A percentile compares a stretch with the other conserved stretches of the same genome.
These are phyloP conservation scores for Teunomyces atbi DNA, from an alignment of 805 yeast genomes.

Conservation along the genomic window DNA sequence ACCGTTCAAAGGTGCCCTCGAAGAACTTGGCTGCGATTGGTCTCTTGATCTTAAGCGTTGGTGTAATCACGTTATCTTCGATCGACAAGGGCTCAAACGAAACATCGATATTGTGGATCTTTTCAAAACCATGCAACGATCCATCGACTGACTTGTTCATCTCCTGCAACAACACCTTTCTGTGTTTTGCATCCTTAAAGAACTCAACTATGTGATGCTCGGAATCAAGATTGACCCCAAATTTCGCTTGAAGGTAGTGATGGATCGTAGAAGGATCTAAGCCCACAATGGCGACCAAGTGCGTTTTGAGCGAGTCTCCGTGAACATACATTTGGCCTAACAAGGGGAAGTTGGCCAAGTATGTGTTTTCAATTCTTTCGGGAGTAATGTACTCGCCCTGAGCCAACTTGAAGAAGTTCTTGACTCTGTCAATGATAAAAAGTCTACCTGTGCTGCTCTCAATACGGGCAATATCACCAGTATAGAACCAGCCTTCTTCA, in stretches of 20 bases:
- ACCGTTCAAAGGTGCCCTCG: constrained; percentile 20
- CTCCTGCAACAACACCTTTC: constrained; percentile 17
- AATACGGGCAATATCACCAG: constrained; percentile 62
- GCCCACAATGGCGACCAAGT: constrained; percentile 61
- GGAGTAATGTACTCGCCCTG: constrained; percentile 66
- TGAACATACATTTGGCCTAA: constrained; percentile 57
- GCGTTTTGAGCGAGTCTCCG: constrained; percentile 60
- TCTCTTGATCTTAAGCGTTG: constrained; percentile 56
- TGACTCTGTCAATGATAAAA: constrained; percentile 68
- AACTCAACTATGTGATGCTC: constrained; percentile 10
- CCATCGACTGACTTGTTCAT: constrained; percentile 22
- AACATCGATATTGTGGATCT: constrained; percentile 28
- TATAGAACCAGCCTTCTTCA: constrained; percentile 56
- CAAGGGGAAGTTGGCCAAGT: constrained; percentile 50
- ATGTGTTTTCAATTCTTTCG: constrained; percentile 68
- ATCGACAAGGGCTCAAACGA: constrained; percentile 41
- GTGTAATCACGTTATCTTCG: constrained; percentile 64
- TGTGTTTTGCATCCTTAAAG: constrained; percentile 17
- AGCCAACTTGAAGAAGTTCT: constrained; percentile 67
- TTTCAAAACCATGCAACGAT: constrained; percentile 31
- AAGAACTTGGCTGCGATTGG: constrained; percentile 34
- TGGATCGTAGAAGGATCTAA: constrained; percentile 44
- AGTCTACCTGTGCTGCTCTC: constrained; percentile 51
- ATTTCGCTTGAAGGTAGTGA: constrained; percentile 7
- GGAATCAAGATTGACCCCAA: constrained; percentile 10